Conservation (phyloP, 441 rosid genomes). For the Theobroma grandiflorum region DNA sequence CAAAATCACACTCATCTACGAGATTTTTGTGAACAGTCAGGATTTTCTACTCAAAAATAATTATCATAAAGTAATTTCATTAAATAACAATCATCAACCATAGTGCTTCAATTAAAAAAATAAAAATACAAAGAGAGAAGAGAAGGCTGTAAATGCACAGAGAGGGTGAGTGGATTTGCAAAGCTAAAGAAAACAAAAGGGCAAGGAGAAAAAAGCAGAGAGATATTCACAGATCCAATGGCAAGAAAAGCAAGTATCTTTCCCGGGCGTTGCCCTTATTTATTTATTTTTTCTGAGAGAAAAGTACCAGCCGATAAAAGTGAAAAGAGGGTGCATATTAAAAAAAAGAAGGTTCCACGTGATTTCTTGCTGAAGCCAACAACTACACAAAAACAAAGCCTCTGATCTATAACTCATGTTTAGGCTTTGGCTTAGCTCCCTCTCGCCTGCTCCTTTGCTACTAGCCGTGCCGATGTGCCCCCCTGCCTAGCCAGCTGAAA, state of each 20-base stretch:
- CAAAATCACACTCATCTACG: no score
- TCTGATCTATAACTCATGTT: neutral
- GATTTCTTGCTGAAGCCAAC: neutral
- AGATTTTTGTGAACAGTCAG: neutral
- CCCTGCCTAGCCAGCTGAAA: neutral
- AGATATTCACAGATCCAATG: slow-evolving; percentile 24
- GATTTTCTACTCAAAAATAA: no score
- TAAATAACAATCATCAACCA: no score
- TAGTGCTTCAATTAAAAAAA: no score
- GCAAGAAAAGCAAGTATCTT: neutral
- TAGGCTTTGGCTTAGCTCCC: neutral
- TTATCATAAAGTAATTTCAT: no score
- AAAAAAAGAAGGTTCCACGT: slow-evolving; percentile 27
- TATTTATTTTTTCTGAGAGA: neutral
- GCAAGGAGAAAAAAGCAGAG: neutral
- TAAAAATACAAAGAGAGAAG: neutral
- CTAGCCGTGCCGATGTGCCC: neutral
- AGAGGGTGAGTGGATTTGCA: no score
- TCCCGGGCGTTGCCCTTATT: neutral
- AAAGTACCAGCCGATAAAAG: slow-evolving; percentile 17
- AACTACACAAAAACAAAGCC: no score
- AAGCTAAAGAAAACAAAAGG: neutral
- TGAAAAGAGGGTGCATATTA: neutral
- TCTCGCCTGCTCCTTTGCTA: neutral
- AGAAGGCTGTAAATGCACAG: neutral